These are phyloP conservation scores for Zanthoxylum bungeanum DNA, from an alignment of 345 rosid genomes.

Conservation along the genomic window DNA sequence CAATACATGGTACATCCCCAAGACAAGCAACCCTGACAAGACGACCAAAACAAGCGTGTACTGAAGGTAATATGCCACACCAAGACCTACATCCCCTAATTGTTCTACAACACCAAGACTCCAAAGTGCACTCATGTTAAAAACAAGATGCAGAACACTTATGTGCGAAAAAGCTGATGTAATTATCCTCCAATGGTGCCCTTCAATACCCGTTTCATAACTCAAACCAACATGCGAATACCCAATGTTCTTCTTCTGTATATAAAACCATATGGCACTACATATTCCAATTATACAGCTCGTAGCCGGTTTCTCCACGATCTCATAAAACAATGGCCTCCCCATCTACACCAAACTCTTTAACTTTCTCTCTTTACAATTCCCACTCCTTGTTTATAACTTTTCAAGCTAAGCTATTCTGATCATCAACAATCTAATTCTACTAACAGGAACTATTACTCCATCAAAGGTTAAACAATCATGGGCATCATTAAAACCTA, in stretches of 20 bases:
- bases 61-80: constrained; percentile 77
- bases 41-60: constrained; percentile 78
- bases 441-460: background rate
- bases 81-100: constrained; percentile 67
- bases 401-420: background rate
- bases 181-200: constrained; percentile 91
- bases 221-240: constrained; percentile 91
- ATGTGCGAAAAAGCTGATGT: constrained; percentile 97
- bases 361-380: background rate
- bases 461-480: constrained; percentile 3
- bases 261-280: constrained; percentile 71
- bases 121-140: constrained; percentile 98
- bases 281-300: constrained; percentile 74
- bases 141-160: constrained; percentile 86
- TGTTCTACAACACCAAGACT: constrained; percentile 92
- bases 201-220: constrained; percentile 74
- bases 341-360: constrained; percentile 44
- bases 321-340: constrained; percentile 76
- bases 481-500: background rate
- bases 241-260: constrained; percentile 88
- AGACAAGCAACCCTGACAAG: constrained; percentile 69
- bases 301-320: constrained; percentile 83
- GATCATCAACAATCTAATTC: background rate
- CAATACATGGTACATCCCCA: constrained; percentile 77
- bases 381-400: background rate